phyloP scores from a whole-genome alignment of 192 early-diverging fungal genomes.

The Podila epigama region DNA sequence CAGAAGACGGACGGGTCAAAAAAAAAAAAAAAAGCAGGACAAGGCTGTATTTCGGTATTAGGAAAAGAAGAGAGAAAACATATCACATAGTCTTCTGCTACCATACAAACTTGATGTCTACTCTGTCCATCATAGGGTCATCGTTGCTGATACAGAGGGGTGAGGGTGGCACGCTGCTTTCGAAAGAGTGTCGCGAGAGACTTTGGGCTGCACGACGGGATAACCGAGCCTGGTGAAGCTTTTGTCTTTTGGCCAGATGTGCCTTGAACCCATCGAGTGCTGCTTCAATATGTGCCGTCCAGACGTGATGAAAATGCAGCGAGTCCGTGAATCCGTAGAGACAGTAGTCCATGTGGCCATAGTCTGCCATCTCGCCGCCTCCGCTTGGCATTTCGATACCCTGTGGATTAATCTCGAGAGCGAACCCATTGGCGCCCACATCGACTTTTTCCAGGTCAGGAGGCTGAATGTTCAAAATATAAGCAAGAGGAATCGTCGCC shows the following conservation, averaged over 20 bases:
- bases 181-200: constrained; percentile 28
- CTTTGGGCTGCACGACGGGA: constrained; percentile 10
- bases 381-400: constrained; percentile 3
- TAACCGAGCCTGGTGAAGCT: not conserved
- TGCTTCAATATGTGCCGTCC: constrained; percentile 32
- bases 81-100: too few relatives aligned
- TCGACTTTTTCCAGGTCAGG: constrained; percentile 43
- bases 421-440: constrained; percentile 29
- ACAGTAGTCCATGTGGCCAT: constrained; percentile 21
- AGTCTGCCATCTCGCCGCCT: not conserved
- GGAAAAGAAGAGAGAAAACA: too few relatives aligned
- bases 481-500: constrained; percentile 11
- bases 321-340: constrained; percentile 41
- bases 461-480: constrained; percentile 14
- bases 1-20: too few relatives aligned
- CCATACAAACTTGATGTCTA: too few relatives aligned
- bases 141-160: too few relatives aligned
- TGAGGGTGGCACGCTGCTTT: constrained; percentile 17
- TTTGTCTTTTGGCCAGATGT: constrained; percentile 4
- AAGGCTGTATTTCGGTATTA: too few relatives aligned
- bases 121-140: too few relatives aligned
- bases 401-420: constrained; percentile 6
- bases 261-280: constrained; percentile 12
- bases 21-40: too few relatives aligned
- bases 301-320: constrained; percentile 18